Evolutionary conservation across 1,139 yeast genomes (phyloP).

Genomic region (Scheffersomyces illinoinensis): DNA sequence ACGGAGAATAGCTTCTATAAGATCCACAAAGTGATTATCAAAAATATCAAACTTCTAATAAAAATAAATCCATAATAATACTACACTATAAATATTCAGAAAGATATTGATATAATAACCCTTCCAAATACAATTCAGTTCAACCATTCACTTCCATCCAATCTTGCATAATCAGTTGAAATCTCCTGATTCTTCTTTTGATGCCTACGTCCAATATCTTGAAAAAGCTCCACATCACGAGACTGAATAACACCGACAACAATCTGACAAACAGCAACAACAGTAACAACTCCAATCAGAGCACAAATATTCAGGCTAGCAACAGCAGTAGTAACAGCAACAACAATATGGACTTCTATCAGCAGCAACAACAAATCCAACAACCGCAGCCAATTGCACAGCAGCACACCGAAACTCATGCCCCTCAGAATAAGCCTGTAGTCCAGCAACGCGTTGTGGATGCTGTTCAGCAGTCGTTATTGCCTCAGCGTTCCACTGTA

Average conservation of each 20-base stretch:
- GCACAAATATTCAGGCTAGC: slow-evolving; percentile 6
- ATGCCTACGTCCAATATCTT: slow-evolving; percentile 24
- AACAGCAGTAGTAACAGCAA: slow-evolving; percentile 2
- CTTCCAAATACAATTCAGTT: neutral
- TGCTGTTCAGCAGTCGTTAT: slow-evolving; percentile 22
- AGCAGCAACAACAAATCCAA: slow-evolving; percentile 6
- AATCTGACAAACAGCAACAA: slow-evolving; percentile 4
- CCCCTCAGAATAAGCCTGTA: slow-evolving; percentile 1
- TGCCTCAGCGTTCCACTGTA: slow-evolving; percentile 26
- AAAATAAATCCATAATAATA: no score
- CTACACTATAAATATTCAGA: neutral
- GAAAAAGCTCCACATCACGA: slow-evolving; percentile 25
- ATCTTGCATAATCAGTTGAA: neutral
- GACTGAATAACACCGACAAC: slow-evolving; percentile 12
- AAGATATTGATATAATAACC: neutral
- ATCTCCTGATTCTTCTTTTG: slow-evolving; percentile 1
- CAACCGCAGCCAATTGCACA: slow-evolving; percentile 4
- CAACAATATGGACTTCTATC: slow-evolving; percentile 2
- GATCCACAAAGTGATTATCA: neutral
- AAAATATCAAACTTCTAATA: neutral
- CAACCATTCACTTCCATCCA: neutral
- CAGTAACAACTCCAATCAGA: slow-evolving; percentile 8
- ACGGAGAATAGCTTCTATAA: neutral
- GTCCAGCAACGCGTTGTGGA: slow-evolving; percentile 12
- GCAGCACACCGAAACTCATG: slow-evolving; percentile 8